Base-by-base conservation (phyloP, 2,329 filamentous ascomycete genomes). In the Phyllosticta ampelicida region DNA sequence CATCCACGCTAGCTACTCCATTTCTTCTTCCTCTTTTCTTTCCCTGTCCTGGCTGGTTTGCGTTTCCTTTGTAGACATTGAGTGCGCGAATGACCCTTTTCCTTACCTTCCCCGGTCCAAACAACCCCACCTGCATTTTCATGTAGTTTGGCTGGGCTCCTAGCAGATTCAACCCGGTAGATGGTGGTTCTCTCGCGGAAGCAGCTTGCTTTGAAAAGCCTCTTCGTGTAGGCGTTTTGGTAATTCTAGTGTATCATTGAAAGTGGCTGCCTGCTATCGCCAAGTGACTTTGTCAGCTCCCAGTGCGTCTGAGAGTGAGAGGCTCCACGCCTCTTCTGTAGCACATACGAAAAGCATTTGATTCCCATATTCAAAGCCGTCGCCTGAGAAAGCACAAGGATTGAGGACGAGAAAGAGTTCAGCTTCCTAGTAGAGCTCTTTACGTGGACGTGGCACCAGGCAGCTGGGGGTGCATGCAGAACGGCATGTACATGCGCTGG, bases 111-210 rank as follows among this genome's bases (percentile, higher is more conserved):
- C 11, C 23, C 18, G n/a, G 51, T 53, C 51, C 26, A 11, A 19
- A 18, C 26, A 29, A 29, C 18, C 51, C 26, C 21, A 26, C 21
- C 26, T 53, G 21, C 21, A 26, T 53, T 53, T 53, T 29, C 21
- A 28, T 51, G n/a, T n/a, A 44, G 36, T 44, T 44, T 44, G 36
- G 36, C 13, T 44, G 36, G 36, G 36, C 36, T 18, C 28, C 54
- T 59, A 49, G 57, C 57, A 59, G 57, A 59, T 19, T 54, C 57
- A 59, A 55, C 57, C 53, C 48, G 57, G 57, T 59, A 59, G 57
- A 59, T 52, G 48, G 56, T 29, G 51, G 23, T 29, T 58, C 54
- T 58, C 56, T n/a, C 51, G 23, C 19, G 49, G 19, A 20, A 19
- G 21, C 49, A 19, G 49, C 36, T 44, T 44, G 36, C 13, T 44